Conservation (phyloP, 495 filamentous ascomycete genomes). For the Aspergillus incahuasiensis region DNA sequence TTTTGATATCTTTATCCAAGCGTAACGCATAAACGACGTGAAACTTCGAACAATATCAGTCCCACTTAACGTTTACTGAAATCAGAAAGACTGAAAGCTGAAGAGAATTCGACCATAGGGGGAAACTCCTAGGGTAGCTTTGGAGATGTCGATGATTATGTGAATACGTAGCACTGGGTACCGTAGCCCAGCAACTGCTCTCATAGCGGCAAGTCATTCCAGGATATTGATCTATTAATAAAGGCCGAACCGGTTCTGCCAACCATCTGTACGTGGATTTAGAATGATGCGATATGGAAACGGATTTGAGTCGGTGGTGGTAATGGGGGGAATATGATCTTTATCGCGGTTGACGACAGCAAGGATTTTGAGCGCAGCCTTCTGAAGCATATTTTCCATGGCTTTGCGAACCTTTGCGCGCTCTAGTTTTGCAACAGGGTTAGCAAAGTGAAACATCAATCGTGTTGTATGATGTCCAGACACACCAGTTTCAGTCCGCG, state of each 20-base stretch:
- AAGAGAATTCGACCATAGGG: background rate
- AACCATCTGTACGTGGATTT: conserved; percentile 71
- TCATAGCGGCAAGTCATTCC: background rate
- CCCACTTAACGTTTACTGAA: conserved; percentile 6
- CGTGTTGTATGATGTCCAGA: background rate
- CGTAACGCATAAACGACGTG: conserved; percentile 4
- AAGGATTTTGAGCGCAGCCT: conserved; percentile 82
- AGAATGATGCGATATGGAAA: conserved; percentile 92
- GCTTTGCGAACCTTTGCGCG: conserved; percentile 79
- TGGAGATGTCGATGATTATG: background rate
- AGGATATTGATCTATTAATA: conserved; percentile 43
- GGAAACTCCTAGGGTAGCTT: background rate
- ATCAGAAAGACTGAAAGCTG: background rate
- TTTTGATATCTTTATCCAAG: conserved; percentile 4
- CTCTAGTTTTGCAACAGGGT: conserved; percentile 45
- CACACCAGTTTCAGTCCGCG: conserved; percentile 80
- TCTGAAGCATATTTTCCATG: conserved; percentile 81
- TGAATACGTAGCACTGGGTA: conserved; percentile 12
- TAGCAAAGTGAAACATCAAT: background rate
- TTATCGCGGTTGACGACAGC: conserved; percentile 80
- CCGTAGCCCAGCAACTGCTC: conserved; percentile 15
- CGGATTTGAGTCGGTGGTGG: conserved; percentile 84
- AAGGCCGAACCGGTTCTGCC: conserved; percentile 75
- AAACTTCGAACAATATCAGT: conserved; percentile 3
- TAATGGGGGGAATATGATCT: conserved; percentile 97